A percentile compares a stretch with the other conserved stretches of the same genome.
These are phyloP conservation scores for Suillus sp. DNA, from an alignment of 768 basidiomycete species.

Conservation along the genomic window DNA sequence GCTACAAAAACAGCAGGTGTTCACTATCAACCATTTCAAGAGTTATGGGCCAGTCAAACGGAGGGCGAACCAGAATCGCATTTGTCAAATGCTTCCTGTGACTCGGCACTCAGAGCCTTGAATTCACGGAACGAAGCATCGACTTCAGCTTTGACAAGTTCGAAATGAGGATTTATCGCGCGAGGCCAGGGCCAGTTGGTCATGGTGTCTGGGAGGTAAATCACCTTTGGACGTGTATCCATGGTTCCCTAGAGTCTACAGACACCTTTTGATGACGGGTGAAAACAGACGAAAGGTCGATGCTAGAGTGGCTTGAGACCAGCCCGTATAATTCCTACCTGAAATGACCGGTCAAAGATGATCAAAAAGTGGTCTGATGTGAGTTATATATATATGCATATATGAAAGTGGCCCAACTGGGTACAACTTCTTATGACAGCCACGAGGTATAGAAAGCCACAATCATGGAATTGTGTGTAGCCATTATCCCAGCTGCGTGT, in stretches of 20 bases:
- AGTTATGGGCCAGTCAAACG: neutral
- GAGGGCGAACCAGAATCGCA: constrained; percentile 41
- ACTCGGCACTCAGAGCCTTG: constrained; percentile 36
- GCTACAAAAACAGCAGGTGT: neutral
- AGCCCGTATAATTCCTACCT: neutral
- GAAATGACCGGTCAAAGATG: neutral
- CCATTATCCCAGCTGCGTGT: too few species aligned
- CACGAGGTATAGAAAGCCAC: too few species aligned
- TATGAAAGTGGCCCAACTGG: too few species aligned
- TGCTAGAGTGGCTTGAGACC: neutral
- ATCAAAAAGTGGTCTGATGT: neutral
- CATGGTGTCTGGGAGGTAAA: constrained; percentile 42
- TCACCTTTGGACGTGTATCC: neutral
- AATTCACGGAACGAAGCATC: constrained; percentile 41
- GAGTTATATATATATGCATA: neutral
- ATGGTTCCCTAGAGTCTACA: neutral
- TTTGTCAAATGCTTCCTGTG: constrained; percentile 42
- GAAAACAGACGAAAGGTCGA: neutral
- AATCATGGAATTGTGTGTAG: too few species aligned
- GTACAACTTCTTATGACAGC: too few species aligned
- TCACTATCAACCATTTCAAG: neutral
- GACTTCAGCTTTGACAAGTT: constrained; percentile 36
- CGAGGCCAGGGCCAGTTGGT: constrained; percentile 47
- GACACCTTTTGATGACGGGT: neutral
- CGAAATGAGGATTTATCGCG: constrained; percentile 40